A percentile compares a stretch with the other conserved stretches of the same genome.
These are phyloP conservation scores for Coniochaeta sp. DNA, from an alignment of 2,329 filamentous ascomycete species.

Conservation along the genomic window DNA sequence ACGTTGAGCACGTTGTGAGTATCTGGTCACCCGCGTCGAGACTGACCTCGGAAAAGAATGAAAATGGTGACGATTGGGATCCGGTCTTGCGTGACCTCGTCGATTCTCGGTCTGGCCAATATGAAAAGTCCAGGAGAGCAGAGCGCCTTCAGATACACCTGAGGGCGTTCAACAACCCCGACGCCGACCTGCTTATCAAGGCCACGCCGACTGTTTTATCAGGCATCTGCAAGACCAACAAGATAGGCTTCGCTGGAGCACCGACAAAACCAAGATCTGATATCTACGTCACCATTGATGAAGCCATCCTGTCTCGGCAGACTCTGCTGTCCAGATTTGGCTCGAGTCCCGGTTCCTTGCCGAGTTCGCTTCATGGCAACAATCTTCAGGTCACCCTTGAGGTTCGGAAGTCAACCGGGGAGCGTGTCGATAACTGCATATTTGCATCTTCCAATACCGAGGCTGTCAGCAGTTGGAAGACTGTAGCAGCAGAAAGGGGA, in stretches of 20 bases:
- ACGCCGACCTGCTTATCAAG: constrained; percentile 75
- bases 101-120: constrained; percentile 64
- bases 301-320: constrained; percentile 72
- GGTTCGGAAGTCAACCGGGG: constrained; percentile 70
- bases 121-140: constrained; percentile 63
- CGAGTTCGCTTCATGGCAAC: constrained; percentile 52
- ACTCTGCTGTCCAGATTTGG: constrained; percentile 58
- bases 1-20: constrained; percentile 67
- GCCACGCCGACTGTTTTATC: constrained; percentile 83
- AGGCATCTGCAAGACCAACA: constrained; percentile 70
- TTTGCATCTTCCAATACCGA: constrained; percentile 76
- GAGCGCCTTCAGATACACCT: constrained; percentile 76
- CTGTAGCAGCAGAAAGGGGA: constrained; percentile 69
- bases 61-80: constrained; percentile 61
- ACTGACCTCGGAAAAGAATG: constrained; percentile 47
- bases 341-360: constrained; percentile 69
- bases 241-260: constrained; percentile 90
- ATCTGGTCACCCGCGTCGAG: constrained; percentile 64
- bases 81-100: constrained; percentile 67
- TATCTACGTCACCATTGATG: constrained; percentile 83
- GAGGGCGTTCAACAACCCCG: constrained; percentile 67
- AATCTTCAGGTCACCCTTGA: constrained; percentile 88
- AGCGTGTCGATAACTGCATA: constrained; percentile 82
- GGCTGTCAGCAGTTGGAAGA: constrained; percentile 79
- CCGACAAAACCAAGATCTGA: constrained; percentile 85